Evolutionary conservation across 2,329 filamentous ascomycete species (phyloP).

Genomic region (Lasiodiplodia hormozganensis): DNA sequence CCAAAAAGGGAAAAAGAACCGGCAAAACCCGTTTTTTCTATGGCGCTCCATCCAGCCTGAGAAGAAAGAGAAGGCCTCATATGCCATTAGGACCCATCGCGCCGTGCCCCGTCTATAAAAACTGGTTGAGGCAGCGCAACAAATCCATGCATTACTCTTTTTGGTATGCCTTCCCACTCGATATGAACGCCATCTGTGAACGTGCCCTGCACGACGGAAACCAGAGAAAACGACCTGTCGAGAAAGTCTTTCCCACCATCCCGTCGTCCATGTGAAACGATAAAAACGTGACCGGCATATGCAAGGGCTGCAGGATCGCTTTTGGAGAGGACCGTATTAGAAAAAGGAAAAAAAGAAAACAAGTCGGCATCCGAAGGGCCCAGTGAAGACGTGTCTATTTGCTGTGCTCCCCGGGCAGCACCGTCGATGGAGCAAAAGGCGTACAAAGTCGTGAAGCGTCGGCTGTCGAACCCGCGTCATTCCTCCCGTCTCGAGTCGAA

Average conservation of each 20-base stretch:
- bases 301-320: constrained; percentile 44
- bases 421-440: constrained; percentile 44
- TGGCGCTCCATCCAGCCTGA: constrained; percentile 29
- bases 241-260: constrained; percentile 23
- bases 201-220: constrained; percentile 29
- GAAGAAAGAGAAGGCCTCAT: constrained; percentile 27
- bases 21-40: constrained; percentile 17
- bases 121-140: constrained; percentile 25
- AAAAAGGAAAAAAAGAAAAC: constrained; percentile 36
- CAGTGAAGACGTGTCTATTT: constrained; percentile 49
- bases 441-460: constrained; percentile 50
- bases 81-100: constrained; percentile 28
- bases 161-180: constrained; percentile 29
- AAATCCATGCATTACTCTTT: constrained; percentile 28
- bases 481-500: constrained; percentile 31
- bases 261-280: constrained; percentile 29
- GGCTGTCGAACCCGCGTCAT: constrained; percentile 42
- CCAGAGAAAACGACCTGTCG: constrained; percentile 27
- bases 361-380: constrained; percentile 43
- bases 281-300: constrained; percentile 28
- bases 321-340: constrained; percentile 41
- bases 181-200: constrained; percentile 29
- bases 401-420: constrained; percentile 46
- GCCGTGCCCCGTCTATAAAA: constrained; percentile 28
- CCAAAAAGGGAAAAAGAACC: constrained; percentile 28